phyloP scores from a whole-genome alignment of 345 rosid genomes.

The Bruguiera sexangula region DNA sequence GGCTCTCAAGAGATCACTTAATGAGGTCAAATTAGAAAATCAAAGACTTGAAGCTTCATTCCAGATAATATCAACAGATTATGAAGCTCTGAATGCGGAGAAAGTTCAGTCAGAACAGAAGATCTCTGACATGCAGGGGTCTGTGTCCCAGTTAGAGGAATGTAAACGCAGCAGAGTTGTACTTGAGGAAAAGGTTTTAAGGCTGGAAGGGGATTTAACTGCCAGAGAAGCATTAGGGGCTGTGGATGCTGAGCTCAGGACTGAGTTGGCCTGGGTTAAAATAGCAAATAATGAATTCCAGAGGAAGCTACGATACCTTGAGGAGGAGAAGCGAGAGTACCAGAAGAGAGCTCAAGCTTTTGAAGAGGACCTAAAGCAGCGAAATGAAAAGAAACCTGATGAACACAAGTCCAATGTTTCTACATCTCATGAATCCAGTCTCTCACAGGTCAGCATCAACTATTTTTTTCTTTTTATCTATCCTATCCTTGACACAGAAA shows the following conservation, averaged over 20 bases:
- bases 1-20: conserved; percentile 41
- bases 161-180: conserved; percentile 43
- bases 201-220: conserved; percentile 63
- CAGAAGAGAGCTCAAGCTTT: conserved; percentile 34
- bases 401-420: conserved; percentile 12
- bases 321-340: conserved; percentile 49
- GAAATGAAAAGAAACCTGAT: conserved; percentile 21
- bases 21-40: conserved; percentile 50
- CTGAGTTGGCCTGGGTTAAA: conserved; percentile 55
- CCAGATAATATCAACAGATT: conserved; percentile 50
- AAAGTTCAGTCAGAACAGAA: conserved; percentile 27
- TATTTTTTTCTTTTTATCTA: background rate
- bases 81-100: conserved; percentile 45
- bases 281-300: conserved; percentile 48
- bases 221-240: conserved; percentile 55
- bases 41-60: conserved; percentile 53
- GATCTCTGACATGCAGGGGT: conserved; percentile 40
- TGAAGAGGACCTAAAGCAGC: conserved; percentile 29
- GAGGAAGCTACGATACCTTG: conserved; percentile 46
- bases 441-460: conserved; percentile 26
- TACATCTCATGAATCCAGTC: conserved; percentile 17
- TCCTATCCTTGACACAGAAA: conserved; percentile 10
- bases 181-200: conserved; percentile 59
- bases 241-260: conserved; percentile 51
- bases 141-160: conserved; percentile 42